Percentiles rank a stretch among this genome's conserved stretches.
phyloP scores from a whole-genome alignment of 1,284 basidiomycete species.

The Paramarasmius palmivorus region DNA sequence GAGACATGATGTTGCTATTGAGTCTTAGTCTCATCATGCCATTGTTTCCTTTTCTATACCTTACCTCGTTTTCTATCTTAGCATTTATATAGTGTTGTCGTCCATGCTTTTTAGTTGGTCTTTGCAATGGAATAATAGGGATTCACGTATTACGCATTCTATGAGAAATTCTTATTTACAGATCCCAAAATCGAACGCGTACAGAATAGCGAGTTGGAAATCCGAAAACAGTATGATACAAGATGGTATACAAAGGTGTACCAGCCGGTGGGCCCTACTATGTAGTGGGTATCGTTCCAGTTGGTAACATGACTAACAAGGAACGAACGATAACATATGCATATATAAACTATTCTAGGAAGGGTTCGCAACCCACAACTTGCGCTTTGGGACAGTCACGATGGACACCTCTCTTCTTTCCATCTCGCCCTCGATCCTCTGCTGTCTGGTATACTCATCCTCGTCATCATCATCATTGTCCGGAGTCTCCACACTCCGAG shows the following conservation, averaged over 20 bases:
- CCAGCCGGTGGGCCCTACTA: neutral
- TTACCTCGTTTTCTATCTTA: neutral
- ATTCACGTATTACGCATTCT: too few relatives aligned
- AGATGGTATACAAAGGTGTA: conserved; percentile 3
- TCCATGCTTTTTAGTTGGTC: too few relatives aligned
- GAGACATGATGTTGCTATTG: conserved; percentile 74
- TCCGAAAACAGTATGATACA: conserved; percentile 8
- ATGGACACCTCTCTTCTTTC: conserved; percentile 76
- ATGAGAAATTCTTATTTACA: neutral
- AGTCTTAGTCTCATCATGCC: conserved; percentile 42
- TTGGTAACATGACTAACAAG: neutral
- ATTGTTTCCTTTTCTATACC: conserved; percentile 9
- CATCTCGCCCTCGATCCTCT: conserved; percentile 78
- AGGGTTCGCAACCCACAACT: conserved; percentile 71
- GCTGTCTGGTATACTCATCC: conserved; percentile 70
- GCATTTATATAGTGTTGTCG: conserved; percentile 1
- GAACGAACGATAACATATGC: neutral
- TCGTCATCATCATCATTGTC: conserved; percentile 63
- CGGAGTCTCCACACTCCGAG: conserved; percentile 50
- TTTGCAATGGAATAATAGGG: too few relatives aligned
- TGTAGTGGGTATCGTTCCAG: neutral
- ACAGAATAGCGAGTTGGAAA: too few relatives aligned
- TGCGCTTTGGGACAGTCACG: conserved; percentile 75
- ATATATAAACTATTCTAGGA: conserved; percentile 27
- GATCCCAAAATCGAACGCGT: neutral